These are phyloP conservation scores for Pterocarpus macrocarpus DNA, from an alignment of 306 rosid genomes.

Conservation along the genomic window DNA sequence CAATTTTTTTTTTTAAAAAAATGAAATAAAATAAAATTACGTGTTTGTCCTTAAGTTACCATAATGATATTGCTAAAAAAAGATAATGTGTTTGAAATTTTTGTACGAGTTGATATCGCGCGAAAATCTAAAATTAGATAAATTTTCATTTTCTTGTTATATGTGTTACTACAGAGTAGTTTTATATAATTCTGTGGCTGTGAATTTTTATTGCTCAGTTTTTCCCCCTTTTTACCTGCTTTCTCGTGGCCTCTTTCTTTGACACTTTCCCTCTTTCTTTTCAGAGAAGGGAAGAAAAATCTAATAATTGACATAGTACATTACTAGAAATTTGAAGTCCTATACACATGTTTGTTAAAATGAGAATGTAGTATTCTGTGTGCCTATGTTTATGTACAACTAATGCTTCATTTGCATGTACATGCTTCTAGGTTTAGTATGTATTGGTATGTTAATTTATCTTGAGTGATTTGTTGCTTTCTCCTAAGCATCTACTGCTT, in stretches of 20 bases:
- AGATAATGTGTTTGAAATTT: constrained; percentile 1
- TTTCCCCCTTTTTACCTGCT: neutral
- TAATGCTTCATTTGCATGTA: constrained; percentile 6
- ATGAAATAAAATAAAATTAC: no score
- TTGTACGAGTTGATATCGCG: neutral
- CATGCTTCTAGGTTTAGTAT: constrained; percentile 27
- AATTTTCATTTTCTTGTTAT: neutral
- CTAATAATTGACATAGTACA: neutral
- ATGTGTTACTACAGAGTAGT: neutral
- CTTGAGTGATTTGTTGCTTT: constrained; percentile 40
- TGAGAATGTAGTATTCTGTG: constrained; percentile 35
- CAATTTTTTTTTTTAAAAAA: neutral
- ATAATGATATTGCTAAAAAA: neutral
- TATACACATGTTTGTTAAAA: neutral
- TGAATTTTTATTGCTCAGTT: constrained; percentile 1
- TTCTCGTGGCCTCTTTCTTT: constrained; percentile 21
- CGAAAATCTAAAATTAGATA: neutral
- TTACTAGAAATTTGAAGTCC: constrained; percentile 18
- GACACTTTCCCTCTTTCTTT: neutral
- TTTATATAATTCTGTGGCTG: neutral
- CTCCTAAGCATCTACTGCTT: constrained; percentile 18
- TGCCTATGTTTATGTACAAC: neutral
- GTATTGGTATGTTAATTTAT: constrained; percentile 9
- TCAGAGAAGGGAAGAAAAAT: constrained; percentile 15
- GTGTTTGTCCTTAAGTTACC: no score